Evolutionary conservation across 305 asterid species (phyloP), one percentile per base, ranked within the genome.

Genomic region (Fraxinus velutina): DNA sequence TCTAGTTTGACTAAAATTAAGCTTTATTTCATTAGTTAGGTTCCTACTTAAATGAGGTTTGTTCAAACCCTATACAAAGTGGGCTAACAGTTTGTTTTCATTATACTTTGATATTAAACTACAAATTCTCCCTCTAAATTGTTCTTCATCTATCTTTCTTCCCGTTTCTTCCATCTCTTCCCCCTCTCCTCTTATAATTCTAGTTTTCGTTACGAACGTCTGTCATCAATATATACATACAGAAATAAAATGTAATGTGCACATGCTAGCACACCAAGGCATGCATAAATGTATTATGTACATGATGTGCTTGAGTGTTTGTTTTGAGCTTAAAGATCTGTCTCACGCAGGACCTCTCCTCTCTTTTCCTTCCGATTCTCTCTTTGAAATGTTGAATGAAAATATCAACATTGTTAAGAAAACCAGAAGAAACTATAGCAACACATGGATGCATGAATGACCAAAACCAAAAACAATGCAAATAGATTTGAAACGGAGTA

Each of bases 401-500:
- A 70, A 68, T 70, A 70, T 30, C 36, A 1, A 57, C 6, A 17
- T 36, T 30, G 79, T 68, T 42, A 79, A 80, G 57, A 60, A 78
- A 19, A 60, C 60, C 68, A 29, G 30, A 33, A 33, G 52, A 34
- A 39, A 70, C 57, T 47, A 5, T 8, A 17, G 71, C 17, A 66
- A 66, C 73, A 3, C 17, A 42, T 12, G 5, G 73, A 34, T 30
- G 80, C 22, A 42, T 27, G 19, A 71, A 71, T 21, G 79, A 39
- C 21, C 42, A 44, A 73, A 72, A 44, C 76, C 15, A 72, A 77
- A 29, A 24, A 72, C 47, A 29, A 29, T 36, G n/a, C 34, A 75
- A 77, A 19, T 36, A 62, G 29, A 64, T 50, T 81, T 50, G 27
- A 62, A 42, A 80, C 29, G 9, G 37, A 76, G 78, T 66, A 34